Evolutionary conservation across 2,329 filamentous ascomycete genomes (phyloP).

Genomic region (Xylariomycetidae sp.): DNA sequence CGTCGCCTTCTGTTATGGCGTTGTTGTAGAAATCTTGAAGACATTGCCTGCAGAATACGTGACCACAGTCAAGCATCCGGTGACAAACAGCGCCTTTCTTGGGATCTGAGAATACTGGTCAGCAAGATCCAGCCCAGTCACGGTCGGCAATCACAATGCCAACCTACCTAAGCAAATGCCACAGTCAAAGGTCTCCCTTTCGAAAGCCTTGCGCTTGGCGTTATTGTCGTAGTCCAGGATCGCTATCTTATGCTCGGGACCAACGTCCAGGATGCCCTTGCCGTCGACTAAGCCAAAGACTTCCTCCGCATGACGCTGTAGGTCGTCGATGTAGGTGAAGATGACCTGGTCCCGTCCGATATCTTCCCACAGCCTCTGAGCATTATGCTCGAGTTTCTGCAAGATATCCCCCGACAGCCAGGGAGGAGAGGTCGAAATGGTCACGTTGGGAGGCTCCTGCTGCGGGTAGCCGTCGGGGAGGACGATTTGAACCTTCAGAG

Average conservation of each 20-base stretch:
- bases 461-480: conserved; percentile 55
- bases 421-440: conserved; percentile 46
- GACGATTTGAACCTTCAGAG: conserved; percentile 45
- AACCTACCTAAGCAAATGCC: conserved; percentile 68
- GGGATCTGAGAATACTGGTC: conserved; percentile 52
- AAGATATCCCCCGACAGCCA: conserved; percentile 50
- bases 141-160: not conserved
- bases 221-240: conserved; percentile 74
- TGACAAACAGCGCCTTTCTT: conserved; percentile 84
- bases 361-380: conserved; percentile 54
- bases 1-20: conserved; percentile 79
- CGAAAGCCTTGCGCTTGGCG: conserved; percentile 68
- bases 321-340: conserved; percentile 58
- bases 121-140: conserved; percentile 2
- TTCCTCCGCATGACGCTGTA: conserved; percentile 52
- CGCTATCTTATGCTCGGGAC: conserved; percentile 57
- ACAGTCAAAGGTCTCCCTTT: conserved; percentile 80
- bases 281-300: conserved; percentile 52
- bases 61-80: conserved; percentile 72
- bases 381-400: conserved; percentile 44
- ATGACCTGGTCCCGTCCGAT: conserved; percentile 52
- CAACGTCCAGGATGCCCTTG: conserved; percentile 44
- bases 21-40: conserved; percentile 85
- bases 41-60: conserved; percentile 88
- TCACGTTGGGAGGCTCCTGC: conserved; percentile 41